A percentile compares a stretch with the other conserved stretches of the same genome.
phyloP scores from a whole-genome alignment of 2,329 filamentous ascomycete species.

The Ophiognomonia clavigignenti-juglandacearum region DNA sequence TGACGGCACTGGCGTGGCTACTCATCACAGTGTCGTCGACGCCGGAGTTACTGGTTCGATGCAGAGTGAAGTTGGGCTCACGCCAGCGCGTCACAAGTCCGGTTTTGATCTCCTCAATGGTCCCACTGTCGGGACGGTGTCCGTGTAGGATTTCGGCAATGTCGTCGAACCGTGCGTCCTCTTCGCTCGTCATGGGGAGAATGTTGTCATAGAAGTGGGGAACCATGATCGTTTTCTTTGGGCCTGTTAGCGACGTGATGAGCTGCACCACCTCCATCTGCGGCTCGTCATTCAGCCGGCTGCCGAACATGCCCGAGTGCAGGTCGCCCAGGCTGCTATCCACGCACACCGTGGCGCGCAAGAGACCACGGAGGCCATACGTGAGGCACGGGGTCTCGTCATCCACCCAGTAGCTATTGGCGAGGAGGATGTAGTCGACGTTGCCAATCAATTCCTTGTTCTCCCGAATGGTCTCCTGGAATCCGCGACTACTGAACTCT shows the following conservation, averaged over 20 bases:
- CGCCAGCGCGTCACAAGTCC: conserved; percentile 93
- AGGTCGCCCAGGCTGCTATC: conserved; percentile 83
- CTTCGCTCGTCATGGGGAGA: conserved; percentile 66
- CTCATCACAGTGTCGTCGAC: conserved; percentile 91
- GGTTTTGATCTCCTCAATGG: conserved; percentile 67
- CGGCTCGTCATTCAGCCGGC: conserved; percentile 82
- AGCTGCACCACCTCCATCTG: conserved; percentile 85
- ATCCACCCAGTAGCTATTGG: conserved; percentile 98
- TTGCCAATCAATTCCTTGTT: conserved; percentile 83
- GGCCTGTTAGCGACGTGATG: conserved; percentile 75
- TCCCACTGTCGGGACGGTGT: conserved; percentile 57
- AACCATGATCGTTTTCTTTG: conserved; percentile 74
- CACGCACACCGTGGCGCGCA: conserved; percentile 87
- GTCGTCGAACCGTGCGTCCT: conserved; percentile 76
- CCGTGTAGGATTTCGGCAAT: conserved; percentile 74
- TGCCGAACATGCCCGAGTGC: conserved; percentile 96
- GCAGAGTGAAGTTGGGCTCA: conserved; percentile 89
- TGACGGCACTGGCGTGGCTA: conserved; percentile 77
- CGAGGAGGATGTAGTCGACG: conserved; percentile 89
- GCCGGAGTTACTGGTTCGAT: conserved; percentile 87
- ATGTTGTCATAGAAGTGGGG: conserved; percentile 87
- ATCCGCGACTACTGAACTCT: conserved; percentile 88
- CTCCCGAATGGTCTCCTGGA: conserved; percentile 73
- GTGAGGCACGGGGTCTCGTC: conserved; percentile 94
- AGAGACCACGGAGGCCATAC: conserved; percentile 87